phyloP scores from a whole-genome alignment of 2,329 filamentous ascomycete species.

The Aschersonia sp. region DNA sequence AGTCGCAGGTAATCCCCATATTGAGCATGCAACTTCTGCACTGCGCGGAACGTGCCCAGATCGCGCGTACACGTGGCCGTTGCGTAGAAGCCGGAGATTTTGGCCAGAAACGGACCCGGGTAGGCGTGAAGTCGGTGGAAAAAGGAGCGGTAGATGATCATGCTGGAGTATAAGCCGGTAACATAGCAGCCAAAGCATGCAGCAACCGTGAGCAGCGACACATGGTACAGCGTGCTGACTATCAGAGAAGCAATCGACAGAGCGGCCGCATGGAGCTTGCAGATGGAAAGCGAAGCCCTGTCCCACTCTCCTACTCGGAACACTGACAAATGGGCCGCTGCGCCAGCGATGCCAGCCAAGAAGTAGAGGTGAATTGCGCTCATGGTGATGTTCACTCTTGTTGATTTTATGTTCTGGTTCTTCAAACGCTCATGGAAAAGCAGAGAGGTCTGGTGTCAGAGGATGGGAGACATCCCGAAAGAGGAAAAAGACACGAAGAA shows the following conservation, averaged over 20 bases:
- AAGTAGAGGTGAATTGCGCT: background rate
- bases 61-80: background rate
- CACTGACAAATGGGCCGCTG: background rate
- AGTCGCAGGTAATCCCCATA: constrained; percentile 3
- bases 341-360: background rate
- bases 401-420: too few species aligned
- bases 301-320: constrained; percentile 1
- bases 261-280: background rate
- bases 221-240: background rate
- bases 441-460: too few species aligned
- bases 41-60: background rate
- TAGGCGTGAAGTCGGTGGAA: constrained; percentile 1
- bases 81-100: constrained; percentile 2
- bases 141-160: constrained; percentile 1
- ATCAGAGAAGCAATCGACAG: background rate
- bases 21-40: constrained; percentile 1
- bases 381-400: background rate
- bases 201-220: background rate
- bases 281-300: background rate
- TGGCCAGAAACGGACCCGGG: constrained; percentile 1
- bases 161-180: background rate
- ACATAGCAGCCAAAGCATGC: background rate
- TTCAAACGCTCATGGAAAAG: too few species aligned
- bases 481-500: too few species aligned
- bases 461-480: too few species aligned